These are phyloP conservation scores for Breynia disticha DNA, from an alignment of 441 rosid genomes.

Conservation along the genomic window DNA sequence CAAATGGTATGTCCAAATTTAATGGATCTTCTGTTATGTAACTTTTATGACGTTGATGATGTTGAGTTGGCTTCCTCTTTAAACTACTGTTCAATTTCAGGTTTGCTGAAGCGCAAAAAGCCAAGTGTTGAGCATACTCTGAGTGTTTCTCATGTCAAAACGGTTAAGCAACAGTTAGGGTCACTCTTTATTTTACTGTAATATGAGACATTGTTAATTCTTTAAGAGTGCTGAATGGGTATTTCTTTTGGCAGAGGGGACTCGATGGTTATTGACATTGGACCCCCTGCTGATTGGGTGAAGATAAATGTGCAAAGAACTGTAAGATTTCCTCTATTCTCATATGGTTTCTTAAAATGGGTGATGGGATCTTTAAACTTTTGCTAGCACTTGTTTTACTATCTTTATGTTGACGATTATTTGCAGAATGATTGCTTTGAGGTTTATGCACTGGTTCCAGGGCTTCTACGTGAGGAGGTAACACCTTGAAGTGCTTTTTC, in stretches of 20 bases:
- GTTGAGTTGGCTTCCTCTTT: conserved; percentile 3
- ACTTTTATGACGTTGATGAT: too few relatives aligned
- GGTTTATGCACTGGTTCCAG: conserved; percentile 62
- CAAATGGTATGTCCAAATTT: conserved; percentile 26
- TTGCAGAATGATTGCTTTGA: conserved; percentile 55
- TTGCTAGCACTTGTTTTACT: background rate
- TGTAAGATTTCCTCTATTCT: conserved; percentile 27
- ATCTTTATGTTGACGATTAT: background rate
- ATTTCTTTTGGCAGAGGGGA: conserved; percentile 32
- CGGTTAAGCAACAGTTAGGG: conserved; percentile 36
- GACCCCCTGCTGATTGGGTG: conserved; percentile 73
- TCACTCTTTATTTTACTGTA: conserved; percentile 6
- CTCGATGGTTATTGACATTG: conserved; percentile 40
- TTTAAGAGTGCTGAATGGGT: conserved; percentile 10
- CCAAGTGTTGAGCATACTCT: conserved; percentile 27
- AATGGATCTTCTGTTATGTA: conserved; percentile 3
- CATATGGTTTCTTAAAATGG: background rate
- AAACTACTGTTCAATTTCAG: conserved; percentile 23
- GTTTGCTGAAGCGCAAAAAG: conserved; percentile 45
- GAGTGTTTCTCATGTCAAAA: conserved; percentile 27
- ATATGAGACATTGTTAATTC: conserved; percentile 1
- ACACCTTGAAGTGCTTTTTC: background rate
- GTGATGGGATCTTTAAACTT: background rate
- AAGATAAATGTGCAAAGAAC: conserved; percentile 55
- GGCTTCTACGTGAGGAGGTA: conserved; percentile 66